These are phyloP conservation scores for Phytophthora boehmeriae DNA, from an alignment of 352 stramenopile species.

Conservation along the genomic window DNA sequence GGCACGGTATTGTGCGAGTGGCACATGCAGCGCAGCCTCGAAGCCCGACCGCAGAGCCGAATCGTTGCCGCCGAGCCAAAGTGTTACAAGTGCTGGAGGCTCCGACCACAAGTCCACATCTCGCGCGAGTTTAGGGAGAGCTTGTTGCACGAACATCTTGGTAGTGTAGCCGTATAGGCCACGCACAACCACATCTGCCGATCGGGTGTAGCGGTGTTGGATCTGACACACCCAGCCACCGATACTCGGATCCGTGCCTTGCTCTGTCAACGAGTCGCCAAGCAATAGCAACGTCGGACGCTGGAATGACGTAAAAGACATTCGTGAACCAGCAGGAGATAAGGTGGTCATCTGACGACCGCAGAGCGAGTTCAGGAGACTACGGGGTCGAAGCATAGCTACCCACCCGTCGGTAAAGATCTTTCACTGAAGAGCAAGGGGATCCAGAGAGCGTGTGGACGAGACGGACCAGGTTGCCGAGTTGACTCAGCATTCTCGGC, in stretches of 20 bases:
- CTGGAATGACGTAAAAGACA: neutral
- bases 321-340: constrained; percentile 1
- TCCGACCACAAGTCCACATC: constrained; percentile 33
- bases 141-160: constrained; percentile 35
- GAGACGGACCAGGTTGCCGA: no score
- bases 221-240: constrained; percentile 49
- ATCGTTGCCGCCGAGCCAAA: constrained; percentile 75
- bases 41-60: constrained; percentile 44
- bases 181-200: constrained; percentile 55
- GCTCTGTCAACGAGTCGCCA: constrained; percentile 53
- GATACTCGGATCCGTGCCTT: constrained; percentile 35
- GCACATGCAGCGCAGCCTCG: constrained; percentile 45
- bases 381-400: constrained; percentile 7
- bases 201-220: constrained; percentile 55
- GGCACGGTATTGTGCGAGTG: constrained; percentile 41
- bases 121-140: constrained; percentile 29
- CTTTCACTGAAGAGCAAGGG: no score
- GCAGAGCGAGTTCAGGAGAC: neutral
- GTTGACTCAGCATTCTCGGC: no score
- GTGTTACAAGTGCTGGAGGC: constrained; percentile 39
- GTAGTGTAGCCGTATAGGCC: constrained; percentile 69
- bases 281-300: constrained; percentile 34
- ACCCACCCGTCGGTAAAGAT: no score
- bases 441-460: no score
- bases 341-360: neutral